These are phyloP conservation scores for Talaromyces sp. DNA, from an alignment of 2,329 filamentous ascomycete genomes.

Conservation along the genomic window DNA sequence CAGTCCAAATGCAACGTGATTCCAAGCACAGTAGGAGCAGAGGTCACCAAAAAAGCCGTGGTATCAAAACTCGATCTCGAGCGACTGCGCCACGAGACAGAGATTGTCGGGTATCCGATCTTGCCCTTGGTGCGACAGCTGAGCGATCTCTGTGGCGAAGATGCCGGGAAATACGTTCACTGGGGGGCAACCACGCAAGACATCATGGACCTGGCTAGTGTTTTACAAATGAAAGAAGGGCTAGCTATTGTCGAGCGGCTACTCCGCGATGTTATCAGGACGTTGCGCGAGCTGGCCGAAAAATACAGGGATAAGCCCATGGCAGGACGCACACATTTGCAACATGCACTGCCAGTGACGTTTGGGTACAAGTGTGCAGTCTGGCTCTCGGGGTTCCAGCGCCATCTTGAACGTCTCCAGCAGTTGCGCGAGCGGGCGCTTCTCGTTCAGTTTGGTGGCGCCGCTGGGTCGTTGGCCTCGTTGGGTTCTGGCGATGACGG, in stretches of 20 bases:
- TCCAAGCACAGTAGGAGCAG: conserved; percentile 30
- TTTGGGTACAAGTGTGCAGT: conserved; percentile 56
- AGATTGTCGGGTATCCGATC: conserved; percentile 52
- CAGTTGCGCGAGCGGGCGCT: conserved; percentile 44
- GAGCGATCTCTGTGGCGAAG: conserved; percentile 27
- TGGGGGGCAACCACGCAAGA: conserved; percentile 58
- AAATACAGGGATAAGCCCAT: conserved; percentile 50
- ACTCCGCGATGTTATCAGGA: conserved; percentile 38
- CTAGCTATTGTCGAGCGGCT: conserved; percentile 44
- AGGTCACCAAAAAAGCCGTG: conserved; percentile 32
- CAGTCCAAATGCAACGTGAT: conserved; percentile 46
- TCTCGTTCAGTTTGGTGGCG: conserved; percentile 53
- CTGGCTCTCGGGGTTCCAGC: conserved; percentile 46
- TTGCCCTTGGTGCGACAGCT: conserved; percentile 48
- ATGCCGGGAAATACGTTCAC: conserved; percentile 46
- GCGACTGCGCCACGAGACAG: conserved; percentile 39
- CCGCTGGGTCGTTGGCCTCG: conserved; percentile 51
- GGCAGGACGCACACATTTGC: conserved; percentile 54
- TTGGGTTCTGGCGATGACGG: conserved; percentile 45
- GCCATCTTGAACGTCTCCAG: conserved; percentile 45
- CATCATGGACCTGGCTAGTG: conserved; percentile 52
- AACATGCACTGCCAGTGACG: conserved; percentile 53
- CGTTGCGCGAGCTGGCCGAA: conserved; percentile 38
- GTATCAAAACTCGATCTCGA: conserved; percentile 38
- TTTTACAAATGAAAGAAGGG: conserved; percentile 50